Evolutionary conservation across 2,329 filamentous ascomycete genomes (phyloP), one percentile per base, ranked within the genome.

Genomic region (Fusarium aywerte): DNA sequence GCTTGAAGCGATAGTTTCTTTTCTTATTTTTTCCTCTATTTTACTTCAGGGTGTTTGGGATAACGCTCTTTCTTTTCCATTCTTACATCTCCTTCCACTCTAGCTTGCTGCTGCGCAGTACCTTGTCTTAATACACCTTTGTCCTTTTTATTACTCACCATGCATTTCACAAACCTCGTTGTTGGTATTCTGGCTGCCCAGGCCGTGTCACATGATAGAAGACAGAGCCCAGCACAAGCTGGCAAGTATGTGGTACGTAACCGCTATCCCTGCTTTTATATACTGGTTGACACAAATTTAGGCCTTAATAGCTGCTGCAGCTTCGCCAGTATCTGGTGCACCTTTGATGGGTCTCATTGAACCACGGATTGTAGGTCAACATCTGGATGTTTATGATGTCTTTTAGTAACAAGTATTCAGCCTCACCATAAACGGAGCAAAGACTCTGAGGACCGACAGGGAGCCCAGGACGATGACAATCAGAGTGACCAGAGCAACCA

Each of bases 151-250:
- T 3, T 11, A 33, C 13, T 27, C 32, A 66, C 23, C 0, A 66
- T 66, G 62, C 50, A 58, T 39, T 52, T 66, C 15, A 44, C 62
- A 20, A 67, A 66, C 18, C 38, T 66, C 4, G 32, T 67, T 23
- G 18, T 66, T 20, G 48, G 62, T 18, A 23, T 65, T 11, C 56
- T 65, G 1, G 57, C 62, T 15, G 62, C 61, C 6, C 62, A 65
- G 18, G 62, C 62, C 2, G 15, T 65, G 3, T 65, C 62, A 3
- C 39, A 45, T 11, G 21, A 43, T 11, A 31, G 39, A 32, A 29
- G 43, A 7, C 23, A 29, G 1, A 35, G 25, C 32, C 38, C 33
- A 21, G 36, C 36, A 2, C 15, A 54, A 0, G 27, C 36, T 33
- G 43, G 55, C 13, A 65, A 61, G 35, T 65, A 61, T 10, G 43